Conservation (phyloP, 352 stramenopile species). For the Phytophthora pseudosyringae region DNA sequence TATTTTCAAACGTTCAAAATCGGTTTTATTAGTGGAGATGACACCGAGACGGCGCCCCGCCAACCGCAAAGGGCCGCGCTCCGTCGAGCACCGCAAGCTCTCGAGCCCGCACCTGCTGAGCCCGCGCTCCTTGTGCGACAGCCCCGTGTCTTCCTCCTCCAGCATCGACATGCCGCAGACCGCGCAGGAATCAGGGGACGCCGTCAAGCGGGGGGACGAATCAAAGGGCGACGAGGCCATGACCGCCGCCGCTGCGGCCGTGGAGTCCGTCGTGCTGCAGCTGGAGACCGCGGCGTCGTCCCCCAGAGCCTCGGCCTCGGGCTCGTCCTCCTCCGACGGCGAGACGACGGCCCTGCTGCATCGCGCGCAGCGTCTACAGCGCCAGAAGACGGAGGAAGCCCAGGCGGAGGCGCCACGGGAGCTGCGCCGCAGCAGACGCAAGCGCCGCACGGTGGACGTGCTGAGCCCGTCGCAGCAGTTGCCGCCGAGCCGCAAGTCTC, state of each 20-base stretch:
- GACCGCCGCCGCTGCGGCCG: neutral
- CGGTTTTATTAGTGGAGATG: constrained; percentile 5
- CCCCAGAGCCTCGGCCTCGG: neutral
- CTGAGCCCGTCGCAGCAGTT: constrained; percentile 18
- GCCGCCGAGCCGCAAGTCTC: constrained; percentile 3
- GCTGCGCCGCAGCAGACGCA: constrained; percentile 29
- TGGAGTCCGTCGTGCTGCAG: constrained; percentile 10
- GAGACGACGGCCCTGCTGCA: constrained; percentile 21
- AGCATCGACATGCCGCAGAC: constrained; percentile 5
- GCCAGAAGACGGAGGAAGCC: constrained; percentile 1
- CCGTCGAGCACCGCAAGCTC: constrained; percentile 23
- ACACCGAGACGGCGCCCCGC: constrained; percentile 22
- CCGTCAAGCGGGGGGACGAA: neutral
- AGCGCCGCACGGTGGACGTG: constrained; percentile 31
- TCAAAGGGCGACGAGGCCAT: neutral
- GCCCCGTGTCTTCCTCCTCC: neutral
- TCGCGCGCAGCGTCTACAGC: constrained; percentile 13
- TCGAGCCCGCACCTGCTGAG: constrained; percentile 25
- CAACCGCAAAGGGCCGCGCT: constrained; percentile 30
- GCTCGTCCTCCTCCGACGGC: constrained; percentile 25
- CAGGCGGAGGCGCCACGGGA: neutral
- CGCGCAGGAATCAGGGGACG: constrained; percentile 2
- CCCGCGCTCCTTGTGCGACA: constrained; percentile 2
- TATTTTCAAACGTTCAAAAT: constrained; percentile 25
- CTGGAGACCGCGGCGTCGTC: constrained; percentile 3